Percentiles rank a stretch among this genome's conserved stretches.
Conservation (phyloP, 805 yeast genomes). For the Yamadazyma phyllophila region DNA sequence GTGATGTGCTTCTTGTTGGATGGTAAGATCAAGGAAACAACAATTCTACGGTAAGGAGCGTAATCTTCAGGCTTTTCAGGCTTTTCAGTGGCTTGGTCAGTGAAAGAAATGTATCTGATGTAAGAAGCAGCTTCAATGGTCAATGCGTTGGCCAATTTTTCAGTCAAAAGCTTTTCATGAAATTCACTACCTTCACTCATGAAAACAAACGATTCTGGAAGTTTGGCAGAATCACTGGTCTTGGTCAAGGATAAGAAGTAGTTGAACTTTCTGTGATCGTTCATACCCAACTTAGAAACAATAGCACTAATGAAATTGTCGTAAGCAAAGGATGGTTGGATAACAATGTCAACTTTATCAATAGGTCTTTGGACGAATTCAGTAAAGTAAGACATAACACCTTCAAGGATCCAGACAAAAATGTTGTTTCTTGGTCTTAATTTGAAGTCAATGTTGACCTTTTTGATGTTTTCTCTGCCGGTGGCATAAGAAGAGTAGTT, state of each 20-base stretch:
- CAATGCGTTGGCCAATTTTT: conserved; percentile 45
- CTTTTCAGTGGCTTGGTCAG: conserved; percentile 77
- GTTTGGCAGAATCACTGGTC: conserved; percentile 65
- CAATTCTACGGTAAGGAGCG: conserved; percentile 50
- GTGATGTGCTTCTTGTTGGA: conserved; percentile 48
- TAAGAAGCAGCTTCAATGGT: conserved; percentile 33
- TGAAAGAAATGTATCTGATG: conserved; percentile 69
- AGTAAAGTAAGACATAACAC: conserved; percentile 54
- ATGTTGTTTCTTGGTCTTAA: conserved; percentile 80
- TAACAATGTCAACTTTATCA: conserved; percentile 60
- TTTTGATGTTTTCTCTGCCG: conserved; percentile 78
- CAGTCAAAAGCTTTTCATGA: conserved; percentile 60
- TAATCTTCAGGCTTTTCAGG: conserved; percentile 62
- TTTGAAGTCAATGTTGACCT: conserved; percentile 57
- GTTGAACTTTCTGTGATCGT: conserved; percentile 66
- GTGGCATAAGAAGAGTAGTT: conserved; percentile 74
- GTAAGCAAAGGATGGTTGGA: conserved; percentile 52
- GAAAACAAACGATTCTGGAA: conserved; percentile 75
- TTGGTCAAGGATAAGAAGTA: conserved; percentile 84
- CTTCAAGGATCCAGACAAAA: conserved; percentile 64
- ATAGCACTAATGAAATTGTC: conserved; percentile 80
- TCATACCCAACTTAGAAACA: conserved; percentile 84
- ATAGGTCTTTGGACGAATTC: conserved; percentile 52
- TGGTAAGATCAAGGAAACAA: conserved; percentile 55
- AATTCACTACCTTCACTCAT: conserved; percentile 89